Evolutionary conservation across 805 yeast genomes (phyloP).

Genomic region (Ogataea methanolica): DNA sequence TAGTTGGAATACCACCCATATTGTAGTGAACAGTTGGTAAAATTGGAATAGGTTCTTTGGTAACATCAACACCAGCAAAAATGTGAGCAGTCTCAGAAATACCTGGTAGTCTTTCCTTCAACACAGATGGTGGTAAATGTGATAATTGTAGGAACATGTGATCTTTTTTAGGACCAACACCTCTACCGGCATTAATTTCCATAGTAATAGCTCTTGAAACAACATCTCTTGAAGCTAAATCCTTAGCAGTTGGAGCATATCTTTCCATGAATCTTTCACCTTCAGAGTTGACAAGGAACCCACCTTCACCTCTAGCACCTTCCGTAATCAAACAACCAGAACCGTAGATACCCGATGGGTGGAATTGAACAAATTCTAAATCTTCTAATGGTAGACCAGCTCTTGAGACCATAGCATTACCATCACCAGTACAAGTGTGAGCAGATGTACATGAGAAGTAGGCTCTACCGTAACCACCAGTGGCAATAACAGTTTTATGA

Average conservation of each 20-base stretch:
- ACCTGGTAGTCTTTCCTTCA: constrained; percentile 97
- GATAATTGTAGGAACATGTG: constrained; percentile 93
- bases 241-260: constrained; percentile 98
- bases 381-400: constrained; percentile 98
- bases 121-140: constrained; percentile 87
- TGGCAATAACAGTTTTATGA: constrained; percentile 93
- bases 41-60: constrained; percentile 98
- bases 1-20: constrained; percentile 99
- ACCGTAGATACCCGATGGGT: constrained; percentile 99
- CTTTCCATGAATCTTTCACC: constrained; percentile 99
- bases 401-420: constrained; percentile 96
- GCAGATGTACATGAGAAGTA: constrained; percentile 99
- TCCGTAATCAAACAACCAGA: constrained; percentile 98
- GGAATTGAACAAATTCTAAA: constrained; percentile 97
- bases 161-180: constrained; percentile 95
- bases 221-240: constrained; percentile 96
- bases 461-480: constrained; percentile 99
- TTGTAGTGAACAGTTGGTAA: constrained; percentile 98
- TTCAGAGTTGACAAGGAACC: constrained; percentile 89
- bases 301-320: constrained; percentile 99
- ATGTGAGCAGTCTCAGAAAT: constrained; percentile 97
- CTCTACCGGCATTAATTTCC: constrained; percentile 98
- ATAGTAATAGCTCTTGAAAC: constrained; percentile 97
- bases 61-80: constrained; percentile 98
- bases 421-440: constrained; percentile 99